Evolutionary conservation across 805 yeast genomes (phyloP).

Genomic region (Komagataella ulmi): DNA sequence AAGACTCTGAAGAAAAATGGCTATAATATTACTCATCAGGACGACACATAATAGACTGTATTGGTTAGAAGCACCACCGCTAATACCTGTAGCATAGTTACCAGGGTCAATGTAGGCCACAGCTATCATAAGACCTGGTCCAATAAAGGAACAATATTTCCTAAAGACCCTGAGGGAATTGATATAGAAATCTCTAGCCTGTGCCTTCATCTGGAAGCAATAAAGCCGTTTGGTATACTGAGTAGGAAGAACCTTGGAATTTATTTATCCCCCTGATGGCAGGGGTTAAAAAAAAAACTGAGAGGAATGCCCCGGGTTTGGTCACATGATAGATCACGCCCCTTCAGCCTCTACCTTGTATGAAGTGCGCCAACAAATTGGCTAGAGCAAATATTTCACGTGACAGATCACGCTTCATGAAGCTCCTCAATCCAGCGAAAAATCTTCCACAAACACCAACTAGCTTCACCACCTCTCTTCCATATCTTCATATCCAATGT

Average conservation of each 20-base stretch:
- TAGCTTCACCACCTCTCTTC: background rate
- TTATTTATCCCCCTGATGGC: background rate
- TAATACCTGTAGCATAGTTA: conserved; percentile 33
- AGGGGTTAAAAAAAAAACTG: background rate
- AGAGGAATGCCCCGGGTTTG: background rate
- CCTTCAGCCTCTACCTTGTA: too few species aligned
- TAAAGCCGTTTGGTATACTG: too few species aligned
- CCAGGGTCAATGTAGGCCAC: conserved; percentile 44
- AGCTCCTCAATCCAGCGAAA: background rate
- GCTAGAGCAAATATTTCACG: background rate
- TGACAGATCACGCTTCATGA: background rate
- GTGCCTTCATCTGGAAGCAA: background rate
- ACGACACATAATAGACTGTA: conserved; percentile 29
- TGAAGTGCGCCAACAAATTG: background rate
- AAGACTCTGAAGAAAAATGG: conserved; percentile 29
- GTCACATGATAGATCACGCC: background rate
- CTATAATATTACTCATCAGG: conserved; percentile 27
- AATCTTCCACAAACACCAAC: background rate
- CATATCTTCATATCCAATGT: background rate
- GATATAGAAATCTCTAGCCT: background rate
- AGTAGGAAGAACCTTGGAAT: too few species aligned
- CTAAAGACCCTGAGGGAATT: background rate
- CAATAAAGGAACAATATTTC: conserved; percentile 24
- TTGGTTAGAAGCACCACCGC: conserved; percentile 31
- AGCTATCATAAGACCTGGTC: conserved; percentile 34